A percentile compares a stretch with the other conserved stretches of the same genome.
Conservation (phyloP, 2,329 filamentous ascomycete genomes). For the Ramularia endophylla region DNA sequence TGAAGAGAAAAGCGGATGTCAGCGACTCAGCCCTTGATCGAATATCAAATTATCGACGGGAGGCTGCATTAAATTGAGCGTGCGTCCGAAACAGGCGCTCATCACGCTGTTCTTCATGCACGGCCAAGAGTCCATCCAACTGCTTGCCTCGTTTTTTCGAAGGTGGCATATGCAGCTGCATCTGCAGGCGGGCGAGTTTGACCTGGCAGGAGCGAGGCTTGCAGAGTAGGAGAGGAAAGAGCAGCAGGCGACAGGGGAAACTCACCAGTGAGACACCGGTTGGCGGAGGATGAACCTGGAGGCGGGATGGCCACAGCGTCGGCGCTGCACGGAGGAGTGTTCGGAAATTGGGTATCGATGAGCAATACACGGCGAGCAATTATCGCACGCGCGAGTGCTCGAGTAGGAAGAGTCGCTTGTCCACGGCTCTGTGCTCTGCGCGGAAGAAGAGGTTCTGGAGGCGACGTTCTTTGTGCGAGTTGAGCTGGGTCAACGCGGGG, state of each 20-base stretch:
- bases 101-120: constrained; percentile 1
- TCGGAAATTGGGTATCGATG: no score
- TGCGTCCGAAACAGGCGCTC: constrained; percentile 5
- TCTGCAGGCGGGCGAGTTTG: background rate
- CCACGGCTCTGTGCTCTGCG: no score
- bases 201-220: background rate
- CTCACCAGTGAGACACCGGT: background rate
- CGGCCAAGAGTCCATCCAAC: constrained; percentile 4
- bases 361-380: no score
- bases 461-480: no score
- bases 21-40: constrained; percentile 6
- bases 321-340: constrained; percentile 7
- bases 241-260: constrained; percentile 1
- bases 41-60: constrained; percentile 20
- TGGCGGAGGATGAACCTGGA: background rate
- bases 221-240: constrained; percentile 1
- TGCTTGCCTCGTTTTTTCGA: constrained; percentile 3
- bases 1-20: constrained; percentile 11
- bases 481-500: no score
- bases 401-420: no score
- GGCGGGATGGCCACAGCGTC: background rate
- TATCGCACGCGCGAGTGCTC: no score
- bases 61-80: constrained; percentile 17
- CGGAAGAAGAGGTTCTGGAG: no score
- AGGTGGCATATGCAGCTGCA: constrained; percentile 1